These are phyloP conservation scores for Candida sp. DNA, from an alignment of 1,139 yeast genomes.

Conservation along the genomic window DNA sequence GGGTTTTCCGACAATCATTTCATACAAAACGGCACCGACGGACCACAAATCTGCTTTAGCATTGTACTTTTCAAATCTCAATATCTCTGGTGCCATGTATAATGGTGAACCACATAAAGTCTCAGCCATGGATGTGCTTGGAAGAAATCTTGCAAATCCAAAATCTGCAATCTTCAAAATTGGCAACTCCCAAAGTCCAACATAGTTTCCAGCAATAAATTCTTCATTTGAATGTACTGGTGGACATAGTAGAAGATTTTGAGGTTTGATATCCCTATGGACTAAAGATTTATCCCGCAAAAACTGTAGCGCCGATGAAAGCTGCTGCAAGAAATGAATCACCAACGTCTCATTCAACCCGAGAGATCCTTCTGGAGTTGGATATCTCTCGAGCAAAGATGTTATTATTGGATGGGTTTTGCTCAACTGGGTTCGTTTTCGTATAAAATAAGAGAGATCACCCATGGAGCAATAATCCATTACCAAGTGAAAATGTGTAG, in stretches of 20 bases:
- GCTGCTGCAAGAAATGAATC: slow-evolving; percentile 80
- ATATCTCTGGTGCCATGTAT: slow-evolving; percentile 98
- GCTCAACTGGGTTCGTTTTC: slow-evolving; percentile 68
- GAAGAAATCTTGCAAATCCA: slow-evolving; percentile 94
- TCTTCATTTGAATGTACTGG: slow-evolving; percentile 58
- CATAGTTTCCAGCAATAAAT: slow-evolving; percentile 55
- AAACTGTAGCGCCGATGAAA: slow-evolving; percentile 80
- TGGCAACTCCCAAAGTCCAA: slow-evolving; percentile 87
- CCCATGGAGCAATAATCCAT: slow-evolving; percentile 98
- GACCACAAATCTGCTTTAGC: slow-evolving; percentile 99
- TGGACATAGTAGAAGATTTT: slow-evolving; percentile 80
- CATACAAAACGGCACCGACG: slow-evolving; percentile 93
- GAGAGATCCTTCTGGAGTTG: slow-evolving; percentile 72
- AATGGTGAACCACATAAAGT: slow-evolving; percentile 96
- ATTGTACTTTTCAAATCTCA: slow-evolving; percentile 90
- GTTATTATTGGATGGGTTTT: slow-evolving; percentile 78
- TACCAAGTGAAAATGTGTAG: slow-evolving; percentile 80
- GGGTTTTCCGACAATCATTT: slow-evolving; percentile 93
- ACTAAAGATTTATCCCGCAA: slow-evolving; percentile 80
- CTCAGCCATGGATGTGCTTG: slow-evolving; percentile 92
- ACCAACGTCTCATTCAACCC: slow-evolving; percentile 81
- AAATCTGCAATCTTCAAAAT: slow-evolving; percentile 92
- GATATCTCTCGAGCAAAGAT: slow-evolving; percentile 74
- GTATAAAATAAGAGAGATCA: slow-evolving; percentile 83
- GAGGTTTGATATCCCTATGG: slow-evolving; percentile 94